Evolutionary conservation across 306 rosid genomes (phyloP), one percentile per base, ranked within the genome.

Genomic region (cucumber (Cucumis sativus)): DNA sequence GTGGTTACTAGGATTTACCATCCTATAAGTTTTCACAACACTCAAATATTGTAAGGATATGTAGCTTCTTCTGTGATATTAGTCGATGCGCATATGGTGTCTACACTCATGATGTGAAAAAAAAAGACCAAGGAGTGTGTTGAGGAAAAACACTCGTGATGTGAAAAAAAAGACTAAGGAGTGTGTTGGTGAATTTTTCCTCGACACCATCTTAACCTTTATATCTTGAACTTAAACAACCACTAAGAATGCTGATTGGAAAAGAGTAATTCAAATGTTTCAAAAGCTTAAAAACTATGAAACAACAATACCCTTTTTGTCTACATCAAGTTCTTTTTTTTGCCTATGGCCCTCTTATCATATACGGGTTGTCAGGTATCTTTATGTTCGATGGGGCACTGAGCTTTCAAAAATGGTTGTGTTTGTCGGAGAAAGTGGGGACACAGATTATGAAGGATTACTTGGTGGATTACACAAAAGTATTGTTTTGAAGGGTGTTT

Each of bases 401-500:
- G 99, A 92, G 66, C 85, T 96, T 75, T 88, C 99, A 10, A 96
- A 89, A 83, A 88, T 96, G 93, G 96, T 92, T 69, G 99, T 96
- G 64, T 82, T 96, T 75, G 97, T 88, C 21, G 99, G 99, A 78
- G 99, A 92, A 69, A 84, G 91, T 13, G 99, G 99, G 40, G 98
- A 96, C 84, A 91, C 99, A 0, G 99, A 96, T 79, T 96, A 91
- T n/a, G 99, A 96, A 86, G 99, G 93, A 60, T 80, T 96, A 80
- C 89, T 96, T 54, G 93, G 92, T 28, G 99, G 99, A 76, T 21
- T 84, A 43, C 99, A 96, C 82, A 89, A 74, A 81, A 96, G 93
- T 78, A 90, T 96, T 17, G 80, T 91, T 79, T 81, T 96, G 81
- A 91, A 89, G 83, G 99, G 99, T 73, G 86, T 88, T 17, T 88